Conservation (phyloP, 83 land plant species). For the Thuja plicata region DNA sequence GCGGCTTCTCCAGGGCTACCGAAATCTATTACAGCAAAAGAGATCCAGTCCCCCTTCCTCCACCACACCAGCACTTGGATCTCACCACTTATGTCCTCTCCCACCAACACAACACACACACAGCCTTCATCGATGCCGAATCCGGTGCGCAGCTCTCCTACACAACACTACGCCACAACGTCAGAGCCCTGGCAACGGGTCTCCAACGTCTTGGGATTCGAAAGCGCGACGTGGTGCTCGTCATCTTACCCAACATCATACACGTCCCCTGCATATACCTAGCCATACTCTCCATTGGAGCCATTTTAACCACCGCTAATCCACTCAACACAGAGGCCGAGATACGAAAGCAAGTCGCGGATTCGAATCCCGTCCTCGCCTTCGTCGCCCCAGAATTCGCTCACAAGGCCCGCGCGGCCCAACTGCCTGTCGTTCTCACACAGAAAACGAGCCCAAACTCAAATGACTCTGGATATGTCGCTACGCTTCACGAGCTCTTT, state of each 20-base stretch:
- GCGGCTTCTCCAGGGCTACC: conserved; percentile 60
- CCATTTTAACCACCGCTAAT: conserved; percentile 57
- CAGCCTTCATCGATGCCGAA: conserved; percentile 51
- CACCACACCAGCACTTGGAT: conserved; percentile 23
- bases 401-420: conserved; percentile 21
- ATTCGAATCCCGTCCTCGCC: conserved; percentile 41
- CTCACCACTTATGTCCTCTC: conserved; percentile 38
- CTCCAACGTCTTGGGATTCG: conserved; percentile 42
- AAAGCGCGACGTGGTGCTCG: conserved; percentile 58
- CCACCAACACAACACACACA: conserved; percentile 18
- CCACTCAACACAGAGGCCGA: conserved; percentile 57
- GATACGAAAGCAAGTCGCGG: conserved; percentile 38
- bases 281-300: conserved; percentile 61
- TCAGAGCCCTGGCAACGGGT: conserved; percentile 47
- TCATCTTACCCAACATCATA: conserved; percentile 48
- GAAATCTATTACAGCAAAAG: conserved; percentile 67
- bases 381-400: conserved; percentile 29
- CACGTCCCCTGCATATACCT: conserved; percentile 39
- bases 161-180: conserved; percentile 25
- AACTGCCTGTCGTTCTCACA: conserved; percentile 18
- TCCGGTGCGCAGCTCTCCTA: conserved; percentile 27
- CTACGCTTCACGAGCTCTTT: not conserved
- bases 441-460: too few relatives aligned
- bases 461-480: not conserved
- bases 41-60: conserved; percentile 19